Base-by-base conservation (phyloP, 1,284 basidiomycete species). In the Papiliotrema laurentii region DNA sequence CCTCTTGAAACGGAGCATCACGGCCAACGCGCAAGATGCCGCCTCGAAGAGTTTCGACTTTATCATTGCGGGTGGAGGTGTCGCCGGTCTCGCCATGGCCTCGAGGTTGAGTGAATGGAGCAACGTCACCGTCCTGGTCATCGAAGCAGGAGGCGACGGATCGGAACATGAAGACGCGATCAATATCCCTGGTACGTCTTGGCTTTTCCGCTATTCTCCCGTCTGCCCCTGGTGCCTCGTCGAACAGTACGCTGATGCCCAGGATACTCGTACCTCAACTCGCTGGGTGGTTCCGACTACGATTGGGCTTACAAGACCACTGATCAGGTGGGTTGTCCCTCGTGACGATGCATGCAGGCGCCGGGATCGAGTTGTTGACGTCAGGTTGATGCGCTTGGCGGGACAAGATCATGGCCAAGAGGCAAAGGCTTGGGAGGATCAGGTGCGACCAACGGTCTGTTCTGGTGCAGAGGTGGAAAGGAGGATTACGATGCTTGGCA, bases 51-150 rank as follows among this genome's bases (percentile, higher is more conserved):
- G 58, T 9, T 73, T 68, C 45, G 73, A 75, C 51, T 75, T 73
- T 49, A 56, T 75, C 47, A 70, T 75, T 48, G 72, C 67, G 2
- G 73, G 73, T 30, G 86, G 86, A 28, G 86, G 86, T 36, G 79
- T 83, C 4, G 85, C 84, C 4, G 87, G 87, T 26, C 78, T 89
- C 21, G 83, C 83, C 6, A 67, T 89, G 25, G 87, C 86, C 0
- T 74, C 80, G 14, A 79, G 86, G 24, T 76, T 90, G n/a, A 79
- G 83, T 0, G 86, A 85, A 54, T 81, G 85, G 74, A 67, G 76
- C 0, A 81, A 80, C 58, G 77, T 75, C n/a, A 83, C 83, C 1
- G 83, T 89, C 9, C 78, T 85, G 30, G 83, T 86, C 36, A 76
- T 87, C 47, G 85, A 88, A 66, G 84, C 85, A 4, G 85, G 86